phyloP scores from a whole-genome alignment of 176 grass and related monocot genomes.

The Pontederia paniculata region DNA sequence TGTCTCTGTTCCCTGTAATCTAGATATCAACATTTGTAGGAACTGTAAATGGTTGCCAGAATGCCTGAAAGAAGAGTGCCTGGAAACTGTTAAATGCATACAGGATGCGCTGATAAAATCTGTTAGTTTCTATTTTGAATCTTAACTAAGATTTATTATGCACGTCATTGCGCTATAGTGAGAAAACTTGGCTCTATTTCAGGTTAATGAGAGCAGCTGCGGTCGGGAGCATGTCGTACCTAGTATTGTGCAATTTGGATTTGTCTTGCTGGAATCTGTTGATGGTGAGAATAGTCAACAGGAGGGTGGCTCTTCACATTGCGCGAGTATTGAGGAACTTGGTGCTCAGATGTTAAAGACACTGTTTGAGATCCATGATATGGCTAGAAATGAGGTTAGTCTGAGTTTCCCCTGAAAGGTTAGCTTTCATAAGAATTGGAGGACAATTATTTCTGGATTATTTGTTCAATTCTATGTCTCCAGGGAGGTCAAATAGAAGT shows the following conservation, averaged over 20 bases:
- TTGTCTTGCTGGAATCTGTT: conserved; percentile 52
- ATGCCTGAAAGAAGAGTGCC: conserved; percentile 45
- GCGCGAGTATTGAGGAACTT: conserved; percentile 50
- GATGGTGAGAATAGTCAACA: conserved; percentile 31
- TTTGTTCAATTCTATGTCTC: not conserved
- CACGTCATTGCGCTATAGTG: conserved; percentile 7
- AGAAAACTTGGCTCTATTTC: conserved; percentile 25
- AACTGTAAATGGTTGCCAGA: conserved; percentile 68
- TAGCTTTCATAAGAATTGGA: too few relatives aligned
- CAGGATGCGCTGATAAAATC: conserved; percentile 72
- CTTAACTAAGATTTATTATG: not conserved
- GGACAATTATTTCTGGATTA: not conserved
- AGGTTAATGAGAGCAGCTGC: conserved; percentile 54
- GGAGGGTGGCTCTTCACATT: conserved; percentile 16
- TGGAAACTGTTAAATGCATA: conserved; percentile 28
- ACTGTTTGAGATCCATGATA: conserved; percentile 70
- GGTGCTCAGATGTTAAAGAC: conserved; percentile 58
- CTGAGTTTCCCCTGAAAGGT: not conserved
- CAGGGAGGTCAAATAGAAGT: not conserved
- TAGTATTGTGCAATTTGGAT: conserved; percentile 64
- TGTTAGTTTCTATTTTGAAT: conserved; percentile 25
- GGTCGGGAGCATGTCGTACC: conserved; percentile 70
- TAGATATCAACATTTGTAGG: conserved; percentile 25
- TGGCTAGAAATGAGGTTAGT: conserved; percentile 48
- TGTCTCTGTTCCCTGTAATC: conserved; percentile 8